Evolutionary conservation across 176 grass and related monocot genomes (phyloP).

Genomic region (Poa annua): DNA sequence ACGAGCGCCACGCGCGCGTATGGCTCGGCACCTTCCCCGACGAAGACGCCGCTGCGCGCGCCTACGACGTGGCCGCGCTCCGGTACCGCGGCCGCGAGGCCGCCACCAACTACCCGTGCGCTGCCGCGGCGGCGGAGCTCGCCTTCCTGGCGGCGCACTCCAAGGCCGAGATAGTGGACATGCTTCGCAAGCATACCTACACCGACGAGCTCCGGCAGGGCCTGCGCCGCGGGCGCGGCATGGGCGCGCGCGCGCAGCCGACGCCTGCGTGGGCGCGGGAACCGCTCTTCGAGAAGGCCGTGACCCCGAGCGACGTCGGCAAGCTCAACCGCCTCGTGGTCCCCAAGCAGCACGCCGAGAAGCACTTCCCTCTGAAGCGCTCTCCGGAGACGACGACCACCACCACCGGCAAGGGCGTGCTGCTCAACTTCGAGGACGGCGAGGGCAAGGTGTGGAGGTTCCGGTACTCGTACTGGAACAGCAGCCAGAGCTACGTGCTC

Average conservation of each 20-base stretch:
- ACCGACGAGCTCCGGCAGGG: constrained; percentile 81
- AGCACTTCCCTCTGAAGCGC: constrained; percentile 71
- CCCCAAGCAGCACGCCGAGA: constrained; percentile 98
- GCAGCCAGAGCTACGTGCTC: constrained; percentile 98
- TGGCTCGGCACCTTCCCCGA: constrained; percentile 95
- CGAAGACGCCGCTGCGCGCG: constrained; percentile 59
- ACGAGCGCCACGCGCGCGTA: constrained; percentile 89
- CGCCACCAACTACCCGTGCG: constrained; percentile 61
- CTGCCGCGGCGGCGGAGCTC: constrained; percentile 50
- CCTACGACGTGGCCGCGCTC: constrained; percentile 90
- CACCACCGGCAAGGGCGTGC: constrained; percentile 54
- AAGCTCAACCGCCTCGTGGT: constrained; percentile 96
- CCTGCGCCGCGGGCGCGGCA: constrained; percentile 48
- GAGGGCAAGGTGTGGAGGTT: constrained; percentile 81
- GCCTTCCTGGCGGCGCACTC: constrained; percentile 74
- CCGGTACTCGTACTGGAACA: constrained; percentile 96
- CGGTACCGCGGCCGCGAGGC: constrained; percentile 86
- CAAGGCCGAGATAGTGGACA: constrained; percentile 89
- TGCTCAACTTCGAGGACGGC: constrained; percentile 91
- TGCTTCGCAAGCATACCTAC: constrained; percentile 97
- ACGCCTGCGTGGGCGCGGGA: constrained; percentile 56
- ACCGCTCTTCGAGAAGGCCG: constrained; percentile 81
- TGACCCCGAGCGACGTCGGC: constrained; percentile 94
- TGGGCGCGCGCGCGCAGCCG: constrained; percentile 45
- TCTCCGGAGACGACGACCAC: not conserved